Evolutionary conservation across 2,329 filamentous ascomycete genomes (phyloP).

Genomic region (Zymoseptoria crescenta): DNA sequence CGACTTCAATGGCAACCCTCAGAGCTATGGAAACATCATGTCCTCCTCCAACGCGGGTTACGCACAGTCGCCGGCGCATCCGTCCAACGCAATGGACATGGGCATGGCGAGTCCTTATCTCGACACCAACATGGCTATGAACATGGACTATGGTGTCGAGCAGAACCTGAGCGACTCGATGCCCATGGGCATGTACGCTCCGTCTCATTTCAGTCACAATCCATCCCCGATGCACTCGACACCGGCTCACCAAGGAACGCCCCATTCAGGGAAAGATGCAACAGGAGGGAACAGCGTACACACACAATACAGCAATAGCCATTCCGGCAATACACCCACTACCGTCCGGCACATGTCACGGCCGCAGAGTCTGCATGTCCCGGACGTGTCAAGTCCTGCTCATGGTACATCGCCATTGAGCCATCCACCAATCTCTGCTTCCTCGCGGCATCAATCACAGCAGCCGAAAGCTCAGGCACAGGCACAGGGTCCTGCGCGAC

Average conservation of each 20-base stretch:
- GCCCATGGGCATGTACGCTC: constrained; percentile 32
- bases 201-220: constrained; percentile 32
- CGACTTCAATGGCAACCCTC: constrained; percentile 28
- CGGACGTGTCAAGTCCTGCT: constrained; percentile 17
- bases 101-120: constrained; percentile 37
- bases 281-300: constrained; percentile 21
- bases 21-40: constrained; percentile 35
- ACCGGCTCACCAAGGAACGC: constrained; percentile 19
- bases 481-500: background rate
- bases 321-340: constrained; percentile 8
- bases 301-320: constrained; percentile 20
- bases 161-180: constrained; percentile 20
- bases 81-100: constrained; percentile 33
- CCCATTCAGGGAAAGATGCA: constrained; percentile 23
- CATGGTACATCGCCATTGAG: constrained; percentile 14
- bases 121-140: constrained; percentile 34
- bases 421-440: constrained; percentile 7
- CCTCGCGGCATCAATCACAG: constrained; percentile 1
- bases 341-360: constrained; percentile 20
- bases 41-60: constrained; percentile 33
- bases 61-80: constrained; percentile 36
- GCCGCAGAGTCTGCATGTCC: constrained; percentile 20
- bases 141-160: constrained; percentile 35
- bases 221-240: constrained; percentile 32
- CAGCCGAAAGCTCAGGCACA: background rate